These are phyloP conservation scores for Escovopsis sp. DNA, from an alignment of 2,329 filamentous ascomycete species.

Conservation along the genomic window DNA sequence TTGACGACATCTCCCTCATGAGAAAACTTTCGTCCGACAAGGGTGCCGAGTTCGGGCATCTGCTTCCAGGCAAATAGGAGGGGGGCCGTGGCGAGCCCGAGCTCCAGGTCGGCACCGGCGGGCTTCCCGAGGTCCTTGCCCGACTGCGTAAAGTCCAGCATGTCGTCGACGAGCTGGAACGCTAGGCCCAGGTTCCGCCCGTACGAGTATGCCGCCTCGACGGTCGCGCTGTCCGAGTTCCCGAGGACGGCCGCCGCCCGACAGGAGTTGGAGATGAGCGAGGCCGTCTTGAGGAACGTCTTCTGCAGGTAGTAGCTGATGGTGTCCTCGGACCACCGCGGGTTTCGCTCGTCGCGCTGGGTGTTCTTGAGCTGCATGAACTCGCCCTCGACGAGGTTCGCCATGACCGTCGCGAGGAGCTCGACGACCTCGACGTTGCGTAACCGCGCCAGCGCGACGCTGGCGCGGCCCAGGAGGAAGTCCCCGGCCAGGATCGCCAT, in stretches of 20 bases:
- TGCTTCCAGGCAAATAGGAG: slow-evolving; percentile 92
- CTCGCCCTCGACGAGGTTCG: slow-evolving; percentile 93
- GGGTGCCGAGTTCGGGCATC: slow-evolving; percentile 64
- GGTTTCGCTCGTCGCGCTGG: slow-evolving; percentile 69
- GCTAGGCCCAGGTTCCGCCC: slow-evolving; percentile 88
- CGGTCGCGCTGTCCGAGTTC: slow-evolving; percentile 58
- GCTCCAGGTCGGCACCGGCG: slow-evolving; percentile 80
- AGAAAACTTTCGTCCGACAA: slow-evolving; percentile 86
- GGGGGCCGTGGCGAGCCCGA: slow-evolving; percentile 87
- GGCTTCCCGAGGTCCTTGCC: slow-evolving; percentile 84
- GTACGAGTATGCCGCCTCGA: slow-evolving; percentile 84
- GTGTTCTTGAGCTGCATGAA: slow-evolving; percentile 99
- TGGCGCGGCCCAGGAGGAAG: slow-evolving; percentile 83
- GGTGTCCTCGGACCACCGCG: slow-evolving; percentile 75
- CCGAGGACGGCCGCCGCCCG: slow-evolving; percentile 79
- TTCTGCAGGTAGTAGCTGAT: slow-evolving; percentile 93
- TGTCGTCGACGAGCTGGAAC: slow-evolving; percentile 94
- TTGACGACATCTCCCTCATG: slow-evolving; percentile 68
- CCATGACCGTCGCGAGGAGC: slow-evolving; percentile 87
- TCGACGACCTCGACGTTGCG: slow-evolving; percentile 91
- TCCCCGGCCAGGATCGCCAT: slow-evolving; percentile 98
- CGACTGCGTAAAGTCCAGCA: slow-evolving; percentile 89
- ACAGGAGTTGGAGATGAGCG: slow-evolving; percentile 90
- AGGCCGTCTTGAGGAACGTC: slow-evolving; percentile 94
- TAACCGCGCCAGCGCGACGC: slow-evolving; percentile 78